Conservation (phyloP, 768 basidiomycete genomes). For the Phylloporus sp. region DNA sequence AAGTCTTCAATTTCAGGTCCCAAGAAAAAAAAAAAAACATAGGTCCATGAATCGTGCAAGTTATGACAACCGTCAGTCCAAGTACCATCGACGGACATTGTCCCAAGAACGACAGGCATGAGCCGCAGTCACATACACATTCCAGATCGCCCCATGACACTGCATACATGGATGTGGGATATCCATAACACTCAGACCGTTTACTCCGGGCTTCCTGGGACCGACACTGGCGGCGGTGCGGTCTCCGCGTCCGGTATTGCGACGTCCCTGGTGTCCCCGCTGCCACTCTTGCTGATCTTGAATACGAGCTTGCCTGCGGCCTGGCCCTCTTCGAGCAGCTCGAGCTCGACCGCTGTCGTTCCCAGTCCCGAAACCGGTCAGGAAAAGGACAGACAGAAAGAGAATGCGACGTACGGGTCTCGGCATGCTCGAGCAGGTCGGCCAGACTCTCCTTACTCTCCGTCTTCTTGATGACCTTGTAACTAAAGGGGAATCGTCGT, state of each 20-base stretch:
- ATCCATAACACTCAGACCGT: background rate
- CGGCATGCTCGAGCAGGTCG: conserved; percentile 30
- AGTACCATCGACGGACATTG: background rate
- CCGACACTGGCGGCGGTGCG: background rate
- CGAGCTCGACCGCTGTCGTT: conserved; percentile 25
- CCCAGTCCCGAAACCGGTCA: background rate
- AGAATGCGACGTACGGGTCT: conserved; percentile 20
- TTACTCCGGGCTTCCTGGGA: conserved; percentile 2
- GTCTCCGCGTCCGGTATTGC: background rate
- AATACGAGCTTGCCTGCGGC: conserved; percentile 29
- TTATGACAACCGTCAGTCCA: background rate
- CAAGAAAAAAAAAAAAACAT: background rate
- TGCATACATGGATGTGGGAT: background rate
- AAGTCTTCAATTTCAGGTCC: background rate
- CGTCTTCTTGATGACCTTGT: conserved; percentile 33
- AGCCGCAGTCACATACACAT: background rate
- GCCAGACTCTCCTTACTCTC: conserved; percentile 32
- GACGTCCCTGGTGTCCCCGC: conserved; percentile 1
- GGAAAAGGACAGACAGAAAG: background rate
- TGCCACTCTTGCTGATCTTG: conserved; percentile 21
- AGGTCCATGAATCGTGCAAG: background rate
- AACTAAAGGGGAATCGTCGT: conserved; percentile 30
- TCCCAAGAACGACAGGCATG: background rate
- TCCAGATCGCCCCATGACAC: background rate
- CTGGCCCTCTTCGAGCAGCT: conserved; percentile 30